Conservation (phyloP, 305 asterid genomes). For the Rubia occidens region DNA sequence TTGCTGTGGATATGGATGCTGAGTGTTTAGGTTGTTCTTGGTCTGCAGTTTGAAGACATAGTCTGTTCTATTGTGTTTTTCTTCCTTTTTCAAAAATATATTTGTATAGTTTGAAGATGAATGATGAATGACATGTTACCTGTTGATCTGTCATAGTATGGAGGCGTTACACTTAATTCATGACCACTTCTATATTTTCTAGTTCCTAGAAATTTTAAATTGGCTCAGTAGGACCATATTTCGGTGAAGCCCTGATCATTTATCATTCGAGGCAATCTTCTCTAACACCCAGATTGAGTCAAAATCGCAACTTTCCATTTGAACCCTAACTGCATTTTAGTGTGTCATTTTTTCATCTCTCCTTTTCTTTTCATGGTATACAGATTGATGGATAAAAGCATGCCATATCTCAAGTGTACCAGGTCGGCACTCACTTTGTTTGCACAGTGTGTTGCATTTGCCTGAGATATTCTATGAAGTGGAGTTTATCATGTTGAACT, state of each 20-base stretch:
- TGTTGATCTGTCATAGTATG: not conserved
- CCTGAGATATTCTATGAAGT: not conserved
- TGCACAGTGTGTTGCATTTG: not conserved
- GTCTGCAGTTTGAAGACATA: not conserved
- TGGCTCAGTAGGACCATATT: not conserved
- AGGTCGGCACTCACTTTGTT: not conserved
- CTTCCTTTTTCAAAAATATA: not conserved
- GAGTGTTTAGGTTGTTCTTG: not conserved
- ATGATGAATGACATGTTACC: not conserved
- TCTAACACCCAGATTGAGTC: not conserved
- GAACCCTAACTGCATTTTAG: not conserved
- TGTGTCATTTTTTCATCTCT: not conserved
- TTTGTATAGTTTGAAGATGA: not conserved
- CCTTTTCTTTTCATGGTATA: not conserved
- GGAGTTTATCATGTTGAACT: not conserved
- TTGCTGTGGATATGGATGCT: not conserved
- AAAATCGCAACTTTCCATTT: not conserved
- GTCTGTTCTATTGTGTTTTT: not conserved
- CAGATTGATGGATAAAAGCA: not conserved
- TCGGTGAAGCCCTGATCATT: not conserved
- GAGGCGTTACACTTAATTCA: not conserved
- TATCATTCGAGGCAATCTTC: not conserved
- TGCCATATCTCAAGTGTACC: slow-evolving; percentile 2
- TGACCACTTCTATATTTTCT: not conserved
- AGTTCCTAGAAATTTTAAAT: not conserved